Conservation (phyloP, 176 grass and related monocot genomes). For the Zizania latifolia region DNA sequence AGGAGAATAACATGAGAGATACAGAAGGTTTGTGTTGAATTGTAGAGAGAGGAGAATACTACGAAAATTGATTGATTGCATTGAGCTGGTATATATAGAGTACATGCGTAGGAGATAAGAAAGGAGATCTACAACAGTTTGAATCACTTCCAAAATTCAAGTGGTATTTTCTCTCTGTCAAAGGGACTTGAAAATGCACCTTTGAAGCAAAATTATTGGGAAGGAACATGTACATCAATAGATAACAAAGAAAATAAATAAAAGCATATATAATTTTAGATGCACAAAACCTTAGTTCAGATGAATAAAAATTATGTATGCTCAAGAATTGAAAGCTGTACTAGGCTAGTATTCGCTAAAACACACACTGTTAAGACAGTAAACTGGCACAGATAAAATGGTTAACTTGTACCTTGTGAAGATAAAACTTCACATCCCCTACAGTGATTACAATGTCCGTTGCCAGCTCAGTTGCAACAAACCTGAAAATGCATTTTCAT, state of each 20-base stretch:
- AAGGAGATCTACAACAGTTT: too few species aligned
- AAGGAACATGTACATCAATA: neutral
- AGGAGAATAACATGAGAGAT: neutral
- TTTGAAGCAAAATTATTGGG: neutral
- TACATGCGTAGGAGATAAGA: too few species aligned
- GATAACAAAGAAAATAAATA: neutral
- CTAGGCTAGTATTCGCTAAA: neutral
- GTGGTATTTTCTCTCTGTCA: neutral
- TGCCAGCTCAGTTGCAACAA: conserved; percentile 85
- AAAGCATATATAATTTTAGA: neutral
- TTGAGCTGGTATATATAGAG: too few species aligned
- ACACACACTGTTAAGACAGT: neutral
- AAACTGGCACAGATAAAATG: neutral
- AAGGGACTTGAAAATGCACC: neutral
- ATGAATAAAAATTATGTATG: neutral
- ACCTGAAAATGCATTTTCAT: conserved; percentile 42
- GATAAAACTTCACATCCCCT: conserved; percentile 85
- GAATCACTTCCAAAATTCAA: neutral
- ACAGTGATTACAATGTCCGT: conserved; percentile 81
- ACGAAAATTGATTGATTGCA: too few species aligned
- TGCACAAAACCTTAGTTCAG: neutral
- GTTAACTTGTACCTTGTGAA: conserved; percentile 66
- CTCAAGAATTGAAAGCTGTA: neutral
- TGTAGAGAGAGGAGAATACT: too few species aligned
- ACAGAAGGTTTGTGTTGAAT: too few species aligned